Evolutionary conservation across 345 rosid genomes (phyloP), one percentile per base, ranked within the genome.

Genomic region (Populus simonii): DNA sequence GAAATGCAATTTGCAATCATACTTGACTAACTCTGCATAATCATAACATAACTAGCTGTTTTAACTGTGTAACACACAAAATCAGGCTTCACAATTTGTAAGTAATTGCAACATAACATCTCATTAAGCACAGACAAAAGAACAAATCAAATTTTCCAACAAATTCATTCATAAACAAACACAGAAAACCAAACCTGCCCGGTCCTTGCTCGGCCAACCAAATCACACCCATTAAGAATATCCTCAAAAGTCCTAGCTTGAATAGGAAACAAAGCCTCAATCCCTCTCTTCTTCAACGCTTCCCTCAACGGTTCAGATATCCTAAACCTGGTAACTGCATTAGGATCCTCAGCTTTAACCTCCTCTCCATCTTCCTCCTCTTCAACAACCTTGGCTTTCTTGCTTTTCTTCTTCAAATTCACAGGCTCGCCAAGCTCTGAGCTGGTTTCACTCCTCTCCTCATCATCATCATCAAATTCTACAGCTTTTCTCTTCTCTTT

Each of bases 151-250:
- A 33, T 62, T 45, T 41, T 31, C 10, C 33, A 27, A 27, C 17
- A 71, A 22, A 75, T 13, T 27, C 5, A 16, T 45, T 27, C 2
- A 9, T n/a, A 29, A 69, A 68, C 10, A 0, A 25, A 74, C 35
- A 69, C 2, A 25, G 39, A 27, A 51, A 22, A 39, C 22, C 31
- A 47, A 84, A 94, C 98, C 95, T 94, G 98, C 73, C 98, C 98
- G 61, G 99, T 96, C 13, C 99, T 94, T 13, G 99, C 98, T 1
- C 98, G 85, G 12, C 99, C 98, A 51, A 96, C 97, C 85, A 96
- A 86, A 79, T 96, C 99, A 76, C 83, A 86, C 15, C 98, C 98
- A 59, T 88, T 89, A 10, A 90, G 87, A 82, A 96, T 76, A 83
- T 84, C 91, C 69, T 88, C 85, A 76, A 94, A 96, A 4, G 98